Evolutionary conservation across 257 asterid genomes (phyloP).

Genomic region (Capsicum rhomboideum): DNA sequence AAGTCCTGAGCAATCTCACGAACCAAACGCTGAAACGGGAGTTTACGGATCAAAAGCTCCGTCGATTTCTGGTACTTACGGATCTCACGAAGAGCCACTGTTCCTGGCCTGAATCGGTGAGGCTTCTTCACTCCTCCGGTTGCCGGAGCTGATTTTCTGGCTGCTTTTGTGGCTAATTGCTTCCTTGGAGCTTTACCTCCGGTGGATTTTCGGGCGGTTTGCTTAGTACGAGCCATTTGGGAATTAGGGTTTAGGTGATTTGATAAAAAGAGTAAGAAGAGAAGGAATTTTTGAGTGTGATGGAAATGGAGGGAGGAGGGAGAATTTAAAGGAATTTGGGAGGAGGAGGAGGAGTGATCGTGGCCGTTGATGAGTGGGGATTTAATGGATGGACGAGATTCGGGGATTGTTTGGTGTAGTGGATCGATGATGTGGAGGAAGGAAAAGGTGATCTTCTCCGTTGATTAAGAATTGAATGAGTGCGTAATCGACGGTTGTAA

Average conservation of each 20-base stretch:
- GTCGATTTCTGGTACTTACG: slow-evolving; percentile 32
- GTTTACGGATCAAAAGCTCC: slow-evolving; percentile 20
- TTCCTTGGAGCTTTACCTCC: slow-evolving; percentile 40
- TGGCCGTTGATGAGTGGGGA: not conserved
- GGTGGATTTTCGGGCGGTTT: slow-evolving; percentile 34
- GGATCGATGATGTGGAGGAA: slow-evolving; percentile 25
- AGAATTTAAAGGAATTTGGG: slow-evolving; percentile 9
- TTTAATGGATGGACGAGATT: not conserved
- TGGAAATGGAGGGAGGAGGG: not conserved
- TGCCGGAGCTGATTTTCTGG: slow-evolving; percentile 32
- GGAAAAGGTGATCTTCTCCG: not conserved
- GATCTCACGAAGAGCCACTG: slow-evolving; percentile 29
- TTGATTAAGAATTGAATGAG: not conserved
- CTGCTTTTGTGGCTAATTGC: slow-evolving; percentile 29
- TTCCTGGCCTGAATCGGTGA: slow-evolving; percentile 28
- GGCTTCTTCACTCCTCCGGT: slow-evolving; percentile 38
- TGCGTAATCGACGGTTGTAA: not conserved
- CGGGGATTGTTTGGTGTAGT: not conserved
- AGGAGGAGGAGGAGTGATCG: not conserved
- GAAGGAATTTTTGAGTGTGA: not conserved
- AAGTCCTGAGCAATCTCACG: slow-evolving; percentile 39
- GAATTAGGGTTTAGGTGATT: not conserved
- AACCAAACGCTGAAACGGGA: slow-evolving; percentile 28
- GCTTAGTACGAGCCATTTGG: slow-evolving; percentile 36
- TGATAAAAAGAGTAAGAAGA: not conserved